Percentiles rank a stretch among this genome's conserved stretches.
These are phyloP conservation scores for Sporisorium exsertum DNA, from an alignment of 1,284 basidiomycete genomes.

Conservation along the genomic window DNA sequence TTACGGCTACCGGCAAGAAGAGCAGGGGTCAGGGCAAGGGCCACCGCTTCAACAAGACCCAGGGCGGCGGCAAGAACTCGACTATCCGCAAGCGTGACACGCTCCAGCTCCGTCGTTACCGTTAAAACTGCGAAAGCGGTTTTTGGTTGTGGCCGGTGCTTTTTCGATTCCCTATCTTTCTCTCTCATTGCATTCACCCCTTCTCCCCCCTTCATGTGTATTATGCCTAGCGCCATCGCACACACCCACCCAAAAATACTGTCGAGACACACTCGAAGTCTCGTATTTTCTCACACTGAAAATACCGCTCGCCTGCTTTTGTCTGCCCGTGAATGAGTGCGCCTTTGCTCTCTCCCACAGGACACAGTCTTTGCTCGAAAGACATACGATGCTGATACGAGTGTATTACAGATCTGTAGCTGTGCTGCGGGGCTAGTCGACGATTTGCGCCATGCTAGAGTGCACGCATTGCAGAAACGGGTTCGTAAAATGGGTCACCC, in stretches of 20 bases:
- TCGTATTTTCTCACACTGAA: conserved; percentile 3
- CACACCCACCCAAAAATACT: not conserved
- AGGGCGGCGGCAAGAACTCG: conserved; percentile 76
- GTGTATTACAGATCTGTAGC: too few species aligned
- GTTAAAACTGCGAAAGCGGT: conserved; percentile 76
- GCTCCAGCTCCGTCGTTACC: conserved; percentile 96
- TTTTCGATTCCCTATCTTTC: not conserved
- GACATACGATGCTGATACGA: too few species aligned
- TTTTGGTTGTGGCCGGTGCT: not conserved
- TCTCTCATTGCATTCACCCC: conserved; percentile 9
- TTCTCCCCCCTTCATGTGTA: conserved; percentile 16
- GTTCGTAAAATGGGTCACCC: too few species aligned
- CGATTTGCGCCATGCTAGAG: conserved; percentile 29
- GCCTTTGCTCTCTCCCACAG: too few species aligned
- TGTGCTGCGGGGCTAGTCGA: conserved; percentile 26
- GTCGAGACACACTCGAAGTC: not conserved
- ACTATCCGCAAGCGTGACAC: conserved; percentile 91
- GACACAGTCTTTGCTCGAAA: too few species aligned
- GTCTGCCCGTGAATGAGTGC: not conserved
- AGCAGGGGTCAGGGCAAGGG: conserved; percentile 80
- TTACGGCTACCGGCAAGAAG: conserved; percentile 95
- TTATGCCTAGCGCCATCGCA: conserved; percentile 9
- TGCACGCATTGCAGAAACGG: not conserved
- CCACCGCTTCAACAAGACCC: conserved; percentile 91
- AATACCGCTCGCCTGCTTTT: not conserved